Evolutionary conservation across 768 basidiomycete species (phyloP), one percentile per base, ranked within the genome.

Genomic region (Tylopilus rubrobrunneus): DNA sequence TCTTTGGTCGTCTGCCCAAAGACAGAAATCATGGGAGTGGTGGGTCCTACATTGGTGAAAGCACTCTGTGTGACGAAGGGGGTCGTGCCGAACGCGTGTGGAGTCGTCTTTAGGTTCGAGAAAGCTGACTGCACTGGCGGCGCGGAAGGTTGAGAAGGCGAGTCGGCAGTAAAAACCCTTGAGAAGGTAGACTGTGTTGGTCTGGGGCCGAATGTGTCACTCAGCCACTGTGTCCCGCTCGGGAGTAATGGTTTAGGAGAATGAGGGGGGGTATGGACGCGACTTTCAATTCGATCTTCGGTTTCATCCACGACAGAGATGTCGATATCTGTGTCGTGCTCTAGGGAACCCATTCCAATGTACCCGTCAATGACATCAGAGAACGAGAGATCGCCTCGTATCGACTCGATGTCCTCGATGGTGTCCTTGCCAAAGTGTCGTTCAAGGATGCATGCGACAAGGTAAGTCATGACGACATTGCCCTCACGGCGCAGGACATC

Each of bases 401-500:
- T 81, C 25, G 68, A 67, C 59, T 89, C 87, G 34, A 90, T 87
- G 49, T 87, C 81, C 5, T 89, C 85, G 56, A 90, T 83, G 5
- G 90, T 83, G 42, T 87, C 88, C 61, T 83, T 79, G 59, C 88
- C 86, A 65, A 98, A 94, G 45, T 92, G 76, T n/a, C 86, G 74
- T 67, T 96, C 91, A 42, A 94, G 74, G 45, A 98, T 81, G 65
- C 93, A 97, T 0, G 89, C 92, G 25, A 97, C 82, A 25, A 98
- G 82, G 64, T 88, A 97, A 2, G 92, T 87, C 80, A 92, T 89
- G 14, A 84, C 71, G 2, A 76, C 71, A 49, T 78, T 82, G 40
- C 85, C 84, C 59, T 88, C 78, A 41, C 85, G 78, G 53, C 84
- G 78, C 25, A 91, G 77, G 27, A 83, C 80, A 5, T 64, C 66